Percentiles rank a stretch among this genome's conserved stretches.
Evolutionary conservation across 2,329 filamentous ascomycete genomes (phyloP).

Genomic region (Fusarium armeniacum): DNA sequence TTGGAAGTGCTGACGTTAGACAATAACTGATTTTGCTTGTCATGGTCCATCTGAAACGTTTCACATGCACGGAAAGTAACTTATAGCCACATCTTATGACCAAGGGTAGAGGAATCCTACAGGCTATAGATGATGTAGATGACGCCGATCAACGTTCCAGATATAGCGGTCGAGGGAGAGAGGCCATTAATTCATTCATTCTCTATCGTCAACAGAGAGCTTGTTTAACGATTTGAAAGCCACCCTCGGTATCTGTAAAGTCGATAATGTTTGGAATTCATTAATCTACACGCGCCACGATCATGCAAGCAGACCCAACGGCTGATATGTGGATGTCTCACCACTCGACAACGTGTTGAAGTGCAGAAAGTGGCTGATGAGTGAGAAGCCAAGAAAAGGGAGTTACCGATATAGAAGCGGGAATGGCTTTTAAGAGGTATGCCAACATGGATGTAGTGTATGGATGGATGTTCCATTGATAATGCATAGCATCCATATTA

Average conservation of each 20-base stretch:
- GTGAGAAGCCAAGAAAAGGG: slow-evolving; percentile 13
- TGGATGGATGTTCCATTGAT: slow-evolving; percentile 5
- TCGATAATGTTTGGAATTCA: background rate
- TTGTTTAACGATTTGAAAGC: slow-evolving; percentile 6
- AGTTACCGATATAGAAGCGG: slow-evolving; percentile 24
- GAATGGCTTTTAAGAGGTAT: slow-evolving; percentile 13
- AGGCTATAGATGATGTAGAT: background rate
- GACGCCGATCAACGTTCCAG: background rate
- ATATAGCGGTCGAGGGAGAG: background rate
- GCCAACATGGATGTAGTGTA: slow-evolving; percentile 4
- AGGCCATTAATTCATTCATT: background rate
- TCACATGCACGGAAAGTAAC: slow-evolving; percentile 25
- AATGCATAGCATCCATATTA: slow-evolving; percentile 6
- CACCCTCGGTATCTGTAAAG: background rate
- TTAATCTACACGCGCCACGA: background rate
- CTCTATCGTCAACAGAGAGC: background rate
- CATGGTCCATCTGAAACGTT: slow-evolving; percentile 34
- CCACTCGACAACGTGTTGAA: slow-evolving; percentile 14
- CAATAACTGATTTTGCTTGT: slow-evolving; percentile 1
- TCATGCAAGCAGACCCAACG: slow-evolving; percentile 17
- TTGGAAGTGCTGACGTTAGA: slow-evolving; percentile 30
- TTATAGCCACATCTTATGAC: slow-evolving; percentile 18
- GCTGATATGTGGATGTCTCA: slow-evolving; percentile 34
- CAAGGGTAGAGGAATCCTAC: slow-evolving; percentile 1
- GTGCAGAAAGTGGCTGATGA: slow-evolving; percentile 18